Base-by-base conservation (phyloP, 2,329 filamentous ascomycete genomes). In the Chaetomium globosum region DNA sequence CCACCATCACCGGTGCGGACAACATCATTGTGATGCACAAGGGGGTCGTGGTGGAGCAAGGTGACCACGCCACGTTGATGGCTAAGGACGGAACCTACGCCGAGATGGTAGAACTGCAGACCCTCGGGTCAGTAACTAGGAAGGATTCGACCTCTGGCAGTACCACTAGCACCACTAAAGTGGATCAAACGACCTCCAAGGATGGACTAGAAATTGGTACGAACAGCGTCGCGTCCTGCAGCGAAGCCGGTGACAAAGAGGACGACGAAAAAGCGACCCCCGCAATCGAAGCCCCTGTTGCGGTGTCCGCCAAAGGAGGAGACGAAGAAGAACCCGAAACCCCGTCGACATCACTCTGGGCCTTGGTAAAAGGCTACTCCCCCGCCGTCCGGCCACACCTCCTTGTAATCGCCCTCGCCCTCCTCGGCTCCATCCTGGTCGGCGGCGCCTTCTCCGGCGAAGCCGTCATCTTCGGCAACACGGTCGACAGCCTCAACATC, bases 401-500 rank as follows among this genome's bases (percentile, higher is more conserved):
- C 1, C 61, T 68, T 39, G 74, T 71, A 65, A 59, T 87, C 0
- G 62, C 81, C 2, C 57, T 83, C 19, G 85, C 82, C 0, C 76
- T 87, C 10, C 74, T 84, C 13, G 81, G 80, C 9, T 79, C 85
- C 1, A 75, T 78, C 57, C 75, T 87, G 43, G 83, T 87, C 4
- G 85, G 85, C 16, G 81, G 81, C 12, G 82, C 85, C 1, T 88
- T 85, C 73, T 83, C 83, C 19, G 84, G 80, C 1, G 80, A 83
- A 60, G 85, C 83, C 26, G 77, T 87, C n/a, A 83, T 89, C 54
- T 88, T 89, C 65, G 86, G 86, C 58, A 82, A 86, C 72, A 84
- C 83, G 0, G 80, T 89, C 49, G 83, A 83, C 6, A 80, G 75
- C 33, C 75, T 89, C 30, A 86, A 81, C 64, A 80, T 82, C 1